Evolutionary conservation across 257 asterid genomes (phyloP).

Genomic region (Solanum ossicruentum): DNA sequence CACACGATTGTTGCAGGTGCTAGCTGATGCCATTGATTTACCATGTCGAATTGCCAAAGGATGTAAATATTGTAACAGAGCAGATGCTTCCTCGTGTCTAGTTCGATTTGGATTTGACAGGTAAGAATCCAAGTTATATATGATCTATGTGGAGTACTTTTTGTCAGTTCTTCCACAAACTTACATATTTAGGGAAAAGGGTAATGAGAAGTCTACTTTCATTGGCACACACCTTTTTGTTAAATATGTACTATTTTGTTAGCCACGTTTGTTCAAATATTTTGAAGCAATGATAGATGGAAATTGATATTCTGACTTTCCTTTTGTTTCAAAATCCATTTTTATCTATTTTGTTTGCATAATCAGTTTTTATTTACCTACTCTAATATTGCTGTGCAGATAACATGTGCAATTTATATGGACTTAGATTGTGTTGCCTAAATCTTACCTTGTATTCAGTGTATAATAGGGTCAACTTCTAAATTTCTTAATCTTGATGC

Average conservation of each 20-base stretch:
- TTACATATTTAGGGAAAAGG: neutral
- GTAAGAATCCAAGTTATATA: conserved; percentile 18
- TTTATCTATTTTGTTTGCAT: neutral
- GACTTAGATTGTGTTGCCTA: neutral
- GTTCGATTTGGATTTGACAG: conserved; percentile 86
- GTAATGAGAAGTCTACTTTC: neutral
- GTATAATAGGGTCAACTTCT: neutral
- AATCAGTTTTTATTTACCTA: neutral
- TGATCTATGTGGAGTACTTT: neutral
- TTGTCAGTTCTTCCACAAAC: neutral
- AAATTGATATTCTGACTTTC: neutral
- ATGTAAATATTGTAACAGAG: conserved; percentile 69
- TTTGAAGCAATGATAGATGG: neutral
- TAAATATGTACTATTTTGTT: neutral
- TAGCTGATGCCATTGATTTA: conserved; percentile 81
- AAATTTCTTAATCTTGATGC: neutral
- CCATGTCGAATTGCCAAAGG: conserved; percentile 98
- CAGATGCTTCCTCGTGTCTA: conserved; percentile 89
- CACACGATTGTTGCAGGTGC: conserved; percentile 45
- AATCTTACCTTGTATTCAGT: neutral
- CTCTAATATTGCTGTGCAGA: neutral
- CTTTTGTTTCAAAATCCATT: neutral
- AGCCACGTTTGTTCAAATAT: neutral
- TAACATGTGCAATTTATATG: neutral
- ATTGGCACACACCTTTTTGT: neutral